Evolutionary conservation across 177 flowering plant species (phyloP), one percentile per base, ranked within the genome.

Genomic region (Vitis hybrid): DNA sequence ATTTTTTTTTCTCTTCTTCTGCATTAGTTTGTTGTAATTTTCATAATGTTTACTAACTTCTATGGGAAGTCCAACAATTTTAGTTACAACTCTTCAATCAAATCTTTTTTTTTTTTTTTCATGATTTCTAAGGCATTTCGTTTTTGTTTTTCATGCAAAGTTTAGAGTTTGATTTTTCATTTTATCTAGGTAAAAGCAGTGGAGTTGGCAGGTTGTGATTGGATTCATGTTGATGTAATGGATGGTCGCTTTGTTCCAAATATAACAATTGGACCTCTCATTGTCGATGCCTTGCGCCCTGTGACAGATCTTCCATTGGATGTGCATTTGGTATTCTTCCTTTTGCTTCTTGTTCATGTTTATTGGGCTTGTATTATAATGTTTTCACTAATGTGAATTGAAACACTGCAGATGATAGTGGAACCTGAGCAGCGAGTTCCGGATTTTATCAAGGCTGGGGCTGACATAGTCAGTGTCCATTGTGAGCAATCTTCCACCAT

Each of bases 161-260:
- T 64, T 62, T 18, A 30, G 64, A 60, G 12, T 69, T 75, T 68
- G 34, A 63, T 60, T 75, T 49, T 68, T 30, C 52, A 52, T 18
- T 74, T 75, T 40, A 10, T 73, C 61, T 75, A 95, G 99, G 98
- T 95, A 23, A 95, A 95, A 93, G 99, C 99, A 56, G 93, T 95
- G 67, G 99, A 95, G 72, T 61, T 88, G 85, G 99, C 98, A 49
- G 99, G 99, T 19, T 95, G 98, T 82, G 99, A 95, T 75, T 95
- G 99, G 99, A 95, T 95, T 77, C 99, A 95, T 87, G 97, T 95
- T 58, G 99, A 95, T 86, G 98, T 95, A 17, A 93, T 95, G 99
- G 99, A 95, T 80, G 99, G 99, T 4, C 93, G 97, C 30, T 95
- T 93, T 83, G 99, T 95, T 74, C 99, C 99, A n/a, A 93, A 93